Conservation (phyloP, 1,139 yeast genomes). For the Insectozyma bohioensis region DNA sequence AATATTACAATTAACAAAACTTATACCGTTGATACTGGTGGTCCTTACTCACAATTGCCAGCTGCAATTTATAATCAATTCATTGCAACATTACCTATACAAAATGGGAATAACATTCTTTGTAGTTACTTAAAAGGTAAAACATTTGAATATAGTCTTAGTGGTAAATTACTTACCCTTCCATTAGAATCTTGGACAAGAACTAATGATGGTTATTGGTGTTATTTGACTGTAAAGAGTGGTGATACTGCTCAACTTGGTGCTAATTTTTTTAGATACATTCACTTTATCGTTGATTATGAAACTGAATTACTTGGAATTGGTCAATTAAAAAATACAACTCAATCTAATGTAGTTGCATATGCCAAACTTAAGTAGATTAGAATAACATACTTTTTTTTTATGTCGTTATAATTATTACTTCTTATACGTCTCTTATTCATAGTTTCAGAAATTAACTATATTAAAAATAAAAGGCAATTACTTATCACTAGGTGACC, state of each 20-base stretch:
- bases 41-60: not conserved
- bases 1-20: conserved; percentile 3
- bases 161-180: conserved; percentile 3
- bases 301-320: conserved; percentile 5
- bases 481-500: no score
- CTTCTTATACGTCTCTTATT: no score
- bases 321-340: conserved; percentile 5
- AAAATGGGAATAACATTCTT: not conserved
- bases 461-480: no score
- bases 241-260: conserved; percentile 4
- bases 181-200: conserved; percentile 3
- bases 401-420: no score
- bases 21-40: conserved; percentile 6
- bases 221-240: not conserved
- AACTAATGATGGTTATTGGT: not conserved
- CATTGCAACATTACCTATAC: not conserved
- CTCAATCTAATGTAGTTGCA: conserved; percentile 3
- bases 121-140: conserved; percentile 1
- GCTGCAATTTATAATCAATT: not conserved
- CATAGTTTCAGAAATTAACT: no score
- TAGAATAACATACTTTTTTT: no score
- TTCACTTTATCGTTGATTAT: conserved; percentile 5
- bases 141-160: conserved; percentile 3
- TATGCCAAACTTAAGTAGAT: no score
- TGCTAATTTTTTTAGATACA: conserved; percentile 4